Evolutionary conservation across 179 eudicot species (phyloP).

Genomic region (Heliamphora pulchella): DNA sequence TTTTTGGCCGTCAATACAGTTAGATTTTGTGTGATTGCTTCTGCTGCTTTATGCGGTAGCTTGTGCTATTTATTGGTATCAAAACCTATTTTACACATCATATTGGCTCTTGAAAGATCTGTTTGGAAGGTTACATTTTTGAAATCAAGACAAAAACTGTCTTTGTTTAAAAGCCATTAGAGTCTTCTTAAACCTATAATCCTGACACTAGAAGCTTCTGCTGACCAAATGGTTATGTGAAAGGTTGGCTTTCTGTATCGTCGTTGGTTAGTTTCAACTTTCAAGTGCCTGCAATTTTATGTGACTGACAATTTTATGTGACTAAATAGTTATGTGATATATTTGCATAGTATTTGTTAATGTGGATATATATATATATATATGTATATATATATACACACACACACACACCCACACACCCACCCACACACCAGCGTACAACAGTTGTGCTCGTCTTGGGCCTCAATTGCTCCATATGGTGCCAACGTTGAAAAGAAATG

Average conservation of each 20-base stretch:
- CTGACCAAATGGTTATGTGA: neutral
- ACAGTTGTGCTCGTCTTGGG: no score
- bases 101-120: no score
- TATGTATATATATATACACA: no score
- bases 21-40: no score
- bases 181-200: neutral
- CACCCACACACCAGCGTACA: no score
- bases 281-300: neutral
- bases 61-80: no score
- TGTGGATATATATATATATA: neutral
- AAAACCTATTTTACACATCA: no score
- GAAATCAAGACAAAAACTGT: neutral
- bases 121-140: neutral
- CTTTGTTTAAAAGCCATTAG: neutral
- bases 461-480: no score
- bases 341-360: neutral
- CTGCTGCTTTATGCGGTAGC: no score
- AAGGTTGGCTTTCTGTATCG: neutral
- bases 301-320: neutral
- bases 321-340: no score
- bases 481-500: neutral
- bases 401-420: no score
- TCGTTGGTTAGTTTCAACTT: neutral
- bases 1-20: no score
- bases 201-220: neutral